phyloP scores from a whole-genome alignment of 306 rosid genomes.

The Quercus berberidifolia region DNA sequence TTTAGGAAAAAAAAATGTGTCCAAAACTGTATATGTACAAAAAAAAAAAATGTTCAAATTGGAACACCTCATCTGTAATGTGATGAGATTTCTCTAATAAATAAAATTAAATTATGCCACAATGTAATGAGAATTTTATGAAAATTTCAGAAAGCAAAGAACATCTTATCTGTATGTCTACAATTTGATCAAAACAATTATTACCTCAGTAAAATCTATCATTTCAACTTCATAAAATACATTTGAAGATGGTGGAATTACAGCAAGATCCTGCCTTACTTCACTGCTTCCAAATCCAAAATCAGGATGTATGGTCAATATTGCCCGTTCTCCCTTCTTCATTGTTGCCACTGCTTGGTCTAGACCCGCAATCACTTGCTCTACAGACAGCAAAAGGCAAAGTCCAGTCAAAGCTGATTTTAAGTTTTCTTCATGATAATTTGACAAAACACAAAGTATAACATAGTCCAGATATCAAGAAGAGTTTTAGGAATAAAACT shows the following conservation, averaged over 20 bases:
- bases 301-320: constrained; percentile 58
- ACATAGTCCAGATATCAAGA: not conserved
- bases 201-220: constrained; percentile 53
- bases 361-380: constrained; percentile 64
- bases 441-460: not conserved
- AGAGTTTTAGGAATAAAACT: constrained; percentile 9
- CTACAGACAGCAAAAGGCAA: constrained; percentile 30
- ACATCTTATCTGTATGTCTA: not conserved
- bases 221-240: constrained; percentile 57
- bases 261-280: constrained; percentile 41
- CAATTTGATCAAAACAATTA: not conserved
- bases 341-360: constrained; percentile 64
- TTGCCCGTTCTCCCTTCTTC: constrained; percentile 67
- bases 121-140: not conserved
- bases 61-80: no score
- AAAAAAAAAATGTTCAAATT: not conserved
- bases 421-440: constrained; percentile 4
- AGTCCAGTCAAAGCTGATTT: constrained; percentile 11
- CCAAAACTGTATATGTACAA: not conserved
- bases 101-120: constrained; percentile 7
- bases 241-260: constrained; percentile 45
- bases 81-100: not conserved
- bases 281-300: constrained; percentile 64
- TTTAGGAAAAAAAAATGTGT: not conserved
- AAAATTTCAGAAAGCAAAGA: not conserved